Base-by-base conservation (phyloP, 2,329 filamentous ascomycete genomes). In the Plectosphaerella plurivora region DNA sequence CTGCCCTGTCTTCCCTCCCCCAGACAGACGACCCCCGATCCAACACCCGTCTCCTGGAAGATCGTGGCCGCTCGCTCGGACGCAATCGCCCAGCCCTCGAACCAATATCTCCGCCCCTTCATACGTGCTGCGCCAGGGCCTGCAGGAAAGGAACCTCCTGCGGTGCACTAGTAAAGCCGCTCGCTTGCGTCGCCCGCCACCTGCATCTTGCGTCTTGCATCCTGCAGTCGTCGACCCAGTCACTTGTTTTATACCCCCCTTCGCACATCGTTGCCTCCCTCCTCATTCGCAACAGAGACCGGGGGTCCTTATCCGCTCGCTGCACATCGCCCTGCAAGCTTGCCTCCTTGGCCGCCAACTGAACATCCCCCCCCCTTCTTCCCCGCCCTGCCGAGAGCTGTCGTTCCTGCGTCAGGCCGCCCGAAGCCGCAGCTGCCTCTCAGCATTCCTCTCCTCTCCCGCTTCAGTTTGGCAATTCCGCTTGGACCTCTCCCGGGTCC, bases 361-460 rank as follows among this genome's bases (percentile, higher is more conserved):
- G 22, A 22, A 42, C 25, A 28, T 44, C 14, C 49, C 44, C 57
- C 55, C 55, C 57, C 57, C 45, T 47, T 25, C 47, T 41, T 44
- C 55, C 52, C 52, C 53, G 52, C 55, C 59, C 28, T 33, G 28
- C 28, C 28, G 28, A 33, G 28, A 33, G 28, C 28, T 33, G 28
- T 61, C 67, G 67, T 71, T 70, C 68, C 67, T 66, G 61, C 60
- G 59, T 69, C 67, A 61, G 72, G 68, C 71, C 22, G 22, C 22
- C 22, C 69, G 71, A 61, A 53, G 51, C 62, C 62, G 67, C 65
- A 10, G 28, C 28, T 33, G 4, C 4, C 28, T 33, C 28, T 8
- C 11, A 33, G 28, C 28, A 33, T 33, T 33, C 28, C 28, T 33
- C 28, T 33, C 28, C 11, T 33, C 11, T 33, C 67, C 65, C 58